Evolutionary conservation across 768 basidiomycete genomes (phyloP).

Genomic region (Epithele typhae): DNA sequence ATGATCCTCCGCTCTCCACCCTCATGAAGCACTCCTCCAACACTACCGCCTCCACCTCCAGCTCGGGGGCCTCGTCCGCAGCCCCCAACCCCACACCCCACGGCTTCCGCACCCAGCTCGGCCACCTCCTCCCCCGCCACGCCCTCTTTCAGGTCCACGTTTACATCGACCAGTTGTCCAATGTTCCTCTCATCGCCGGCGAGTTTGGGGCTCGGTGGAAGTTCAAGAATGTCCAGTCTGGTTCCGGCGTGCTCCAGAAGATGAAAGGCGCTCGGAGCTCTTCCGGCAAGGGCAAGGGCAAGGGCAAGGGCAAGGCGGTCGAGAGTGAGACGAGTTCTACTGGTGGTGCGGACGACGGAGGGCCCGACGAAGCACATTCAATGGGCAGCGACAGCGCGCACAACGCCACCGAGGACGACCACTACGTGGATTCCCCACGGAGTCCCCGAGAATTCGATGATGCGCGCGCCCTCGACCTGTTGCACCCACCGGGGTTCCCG

Average conservation of each 20-base stretch:
- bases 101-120: constrained; percentile 51
- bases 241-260: constrained; percentile 40
- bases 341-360: constrained; percentile 2
- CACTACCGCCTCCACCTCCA: constrained; percentile 10
- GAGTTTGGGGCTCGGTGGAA: constrained; percentile 71
- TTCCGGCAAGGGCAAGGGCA: constrained; percentile 15
- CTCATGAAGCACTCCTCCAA: constrained; percentile 8
- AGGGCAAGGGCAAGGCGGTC: constrained; percentile 10
- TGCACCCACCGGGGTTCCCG: constrained; percentile 12
- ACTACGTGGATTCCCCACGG: constrained; percentile 2
- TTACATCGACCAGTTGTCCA: constrained; percentile 61
- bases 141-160: constrained; percentile 61
- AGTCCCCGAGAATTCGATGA: constrained; percentile 6
- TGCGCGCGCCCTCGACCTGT: constrained; percentile 6
- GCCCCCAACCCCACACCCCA: constrained; percentile 10
- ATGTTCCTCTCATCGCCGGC: constrained; percentile 68
- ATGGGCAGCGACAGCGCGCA: constrained; percentile 9
- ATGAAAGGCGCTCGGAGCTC: constrained; percentile 28
- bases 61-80: constrained; percentile 13
- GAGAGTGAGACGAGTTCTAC: background rate
- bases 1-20: background rate
- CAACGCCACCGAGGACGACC: constrained; percentile 12
- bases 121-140: constrained; percentile 59
- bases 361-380: constrained; percentile 1
- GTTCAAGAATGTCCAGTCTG: constrained; percentile 52